These are phyloP conservation scores for Sporisorium sorghi DNA, from an alignment of 1,284 basidiomycete genomes.

Conservation along the genomic window DNA sequence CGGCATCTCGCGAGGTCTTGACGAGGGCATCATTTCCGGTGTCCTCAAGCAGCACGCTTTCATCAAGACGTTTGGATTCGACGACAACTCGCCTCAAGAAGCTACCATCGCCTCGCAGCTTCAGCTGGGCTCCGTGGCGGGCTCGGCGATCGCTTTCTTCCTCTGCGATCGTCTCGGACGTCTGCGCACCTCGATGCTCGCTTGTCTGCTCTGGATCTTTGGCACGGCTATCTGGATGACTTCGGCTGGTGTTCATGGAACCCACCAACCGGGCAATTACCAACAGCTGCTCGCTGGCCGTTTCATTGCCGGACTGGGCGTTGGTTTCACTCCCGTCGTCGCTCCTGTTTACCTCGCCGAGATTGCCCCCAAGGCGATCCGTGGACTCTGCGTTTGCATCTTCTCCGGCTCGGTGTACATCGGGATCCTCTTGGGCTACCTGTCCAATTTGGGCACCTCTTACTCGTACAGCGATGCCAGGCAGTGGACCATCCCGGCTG, in stretches of 20 bases:
- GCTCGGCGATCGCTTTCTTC: constrained; percentile 57
- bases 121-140: constrained; percentile 50
- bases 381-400: constrained; percentile 28
- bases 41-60: constrained; percentile 46
- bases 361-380: background rate
- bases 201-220: constrained; percentile 55
- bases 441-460: constrained; percentile 30
- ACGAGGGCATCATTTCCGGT: constrained; percentile 56
- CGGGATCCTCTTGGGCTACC: constrained; percentile 50
- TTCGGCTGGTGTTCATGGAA: constrained; percentile 33
- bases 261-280: constrained; percentile 42
- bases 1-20: constrained; percentile 54
- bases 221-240: constrained; percentile 59
- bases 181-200: constrained; percentile 47
- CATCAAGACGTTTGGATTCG: constrained; percentile 43
- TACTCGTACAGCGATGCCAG: constrained; percentile 20
- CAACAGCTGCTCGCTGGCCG: constrained; percentile 53
- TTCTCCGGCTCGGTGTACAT: constrained; percentile 51
- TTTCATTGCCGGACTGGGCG: constrained; percentile 55
- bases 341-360: constrained; percentile 36
- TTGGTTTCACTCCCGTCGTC: constrained; percentile 53
- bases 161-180: constrained; percentile 53
- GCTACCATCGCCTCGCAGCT: constrained; percentile 53
- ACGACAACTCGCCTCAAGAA: constrained; percentile 47
- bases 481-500: constrained; percentile 50